Evolutionary conservation across 352 stramenopile genomes (phyloP), one percentile per base, ranked within the genome.

Genomic region (Globisporangium perplexum): DNA sequence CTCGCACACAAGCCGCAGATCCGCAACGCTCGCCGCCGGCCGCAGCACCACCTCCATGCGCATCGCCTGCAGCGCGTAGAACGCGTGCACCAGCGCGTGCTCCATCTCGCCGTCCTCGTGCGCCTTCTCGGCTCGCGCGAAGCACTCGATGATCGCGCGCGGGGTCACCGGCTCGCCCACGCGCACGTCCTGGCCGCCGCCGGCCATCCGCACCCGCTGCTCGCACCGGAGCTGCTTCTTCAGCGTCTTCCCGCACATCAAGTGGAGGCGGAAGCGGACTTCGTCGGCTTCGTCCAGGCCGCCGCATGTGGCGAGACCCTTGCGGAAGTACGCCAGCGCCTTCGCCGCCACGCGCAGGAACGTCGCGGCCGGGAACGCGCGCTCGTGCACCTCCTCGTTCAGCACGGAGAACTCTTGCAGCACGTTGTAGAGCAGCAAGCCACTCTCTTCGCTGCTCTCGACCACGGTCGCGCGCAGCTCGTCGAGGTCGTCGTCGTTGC

Each of bases 231-330:
- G 28, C 46, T 63, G 67, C 59, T 90, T 90, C 57, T 85, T 88
- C 26, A 90, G 31, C 1, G 69, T 69, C 52, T 93, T 93, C 5
- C 80, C 83, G 1, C 81, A 69, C 74, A 93, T 90, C 45, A 88
- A 91, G 17, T 74, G 53, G 47, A 92, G 51, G 17, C 79, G 77
- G 45, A 90, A 90, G 28, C 71, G 71, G 45, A 71, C 65, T 60
- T 87, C 77, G 28, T 87, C 59, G 1, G 69, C 57, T 23, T 75
- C 57, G 17, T 70, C 55, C 7, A 66, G 63, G 14, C 39, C n/a
- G 23, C 68, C 49, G 46, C 72, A 80, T n/a, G 69, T 26, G 7
- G 43, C 47, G 15, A 87, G 57, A 6, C 66, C 74, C 35, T 56
- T 59, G 39, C 57, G 54, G 26, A 90, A 90, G 49, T 73, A 79